A percentile compares a stretch with the other conserved stretches of the same genome.
Evolutionary conservation across 305 asterid species (phyloP).

Genomic region (Fraxinus angustifolia): DNA sequence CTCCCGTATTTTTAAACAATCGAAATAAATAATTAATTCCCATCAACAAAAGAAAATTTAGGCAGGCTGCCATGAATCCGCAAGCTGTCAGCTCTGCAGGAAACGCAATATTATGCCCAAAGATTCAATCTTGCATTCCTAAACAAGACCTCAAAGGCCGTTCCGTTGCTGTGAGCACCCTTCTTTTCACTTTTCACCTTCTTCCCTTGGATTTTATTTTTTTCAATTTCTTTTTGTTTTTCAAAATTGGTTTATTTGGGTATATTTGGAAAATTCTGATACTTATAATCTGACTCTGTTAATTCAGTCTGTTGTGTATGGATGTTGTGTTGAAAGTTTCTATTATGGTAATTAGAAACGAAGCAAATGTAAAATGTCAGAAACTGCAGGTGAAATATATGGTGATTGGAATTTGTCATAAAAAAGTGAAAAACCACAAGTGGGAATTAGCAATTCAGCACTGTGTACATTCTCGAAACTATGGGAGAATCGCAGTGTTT

Average conservation of each 20-base stretch:
- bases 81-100: background rate
- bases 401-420: background rate
- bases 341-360: background rate
- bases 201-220: background rate
- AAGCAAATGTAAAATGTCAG: background rate
- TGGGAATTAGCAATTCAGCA: background rate
- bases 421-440: background rate
- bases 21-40: background rate
- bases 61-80: constrained; percentile 4
- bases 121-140: constrained; percentile 29
- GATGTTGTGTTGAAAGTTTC: background rate
- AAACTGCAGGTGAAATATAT: background rate
- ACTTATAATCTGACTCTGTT: background rate
- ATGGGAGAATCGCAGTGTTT: background rate
- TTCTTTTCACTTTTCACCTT: background rate
- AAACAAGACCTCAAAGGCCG: constrained; percentile 36
- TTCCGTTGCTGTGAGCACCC: constrained; percentile 35
- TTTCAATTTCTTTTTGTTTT: background rate
- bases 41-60: background rate
- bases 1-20: background rate
- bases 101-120: constrained; percentile 1
- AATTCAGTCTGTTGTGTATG: background rate
- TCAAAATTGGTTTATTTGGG: background rate
- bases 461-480: background rate
- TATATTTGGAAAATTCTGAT: background rate